phyloP scores from a whole-genome alignment of 108 stramenopile species.

The Nitzschia putrida region DNA sequence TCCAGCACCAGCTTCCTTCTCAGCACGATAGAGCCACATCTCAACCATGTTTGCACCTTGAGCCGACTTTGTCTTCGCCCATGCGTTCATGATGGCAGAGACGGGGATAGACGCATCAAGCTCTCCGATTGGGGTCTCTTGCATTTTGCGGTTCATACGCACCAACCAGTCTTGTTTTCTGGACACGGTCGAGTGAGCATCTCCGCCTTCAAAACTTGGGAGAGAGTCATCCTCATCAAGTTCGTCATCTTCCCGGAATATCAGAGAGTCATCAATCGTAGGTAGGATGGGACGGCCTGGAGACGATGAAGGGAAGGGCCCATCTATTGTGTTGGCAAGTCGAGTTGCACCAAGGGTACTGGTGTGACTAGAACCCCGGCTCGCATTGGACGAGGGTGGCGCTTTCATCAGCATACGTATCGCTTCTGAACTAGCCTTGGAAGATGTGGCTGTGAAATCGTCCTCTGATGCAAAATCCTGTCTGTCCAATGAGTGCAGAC shows the following conservation, averaged over 20 bases:
- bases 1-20: slow-evolving; percentile 67
- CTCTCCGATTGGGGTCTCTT: slow-evolving; percentile 64
- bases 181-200: slow-evolving; percentile 13
- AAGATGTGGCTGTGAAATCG: slow-evolving; percentile 17
- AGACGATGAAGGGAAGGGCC: not conserved
- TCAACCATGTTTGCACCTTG: slow-evolving; percentile 84
- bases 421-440: slow-evolving; percentile 31
- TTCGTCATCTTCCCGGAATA: slow-evolving; percentile 1
- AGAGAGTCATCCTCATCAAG: slow-evolving; percentile 18
- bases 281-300: slow-evolving; percentile 27
- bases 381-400: slow-evolving; percentile 3
- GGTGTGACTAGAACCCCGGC: slow-evolving; percentile 15
- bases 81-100: slow-evolving; percentile 80
- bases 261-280: slow-evolving; percentile 22
- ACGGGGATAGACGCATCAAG: slow-evolving; percentile 74
- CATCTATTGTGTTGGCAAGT: slow-evolving; percentile 8
- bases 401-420: slow-evolving; percentile 36
- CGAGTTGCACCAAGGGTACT: slow-evolving; percentile 24
- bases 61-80: slow-evolving; percentile 82
- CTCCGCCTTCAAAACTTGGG: slow-evolving; percentile 1
- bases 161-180: slow-evolving; percentile 83
- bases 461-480: slow-evolving; percentile 1
- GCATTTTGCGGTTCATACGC: slow-evolving; percentile 76
- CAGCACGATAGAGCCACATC: slow-evolving; percentile 73
- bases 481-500: not conserved